phyloP scores from a whole-genome alignment of 2,329 filamentous ascomycete species.

The Clathrospora elynae region DNA sequence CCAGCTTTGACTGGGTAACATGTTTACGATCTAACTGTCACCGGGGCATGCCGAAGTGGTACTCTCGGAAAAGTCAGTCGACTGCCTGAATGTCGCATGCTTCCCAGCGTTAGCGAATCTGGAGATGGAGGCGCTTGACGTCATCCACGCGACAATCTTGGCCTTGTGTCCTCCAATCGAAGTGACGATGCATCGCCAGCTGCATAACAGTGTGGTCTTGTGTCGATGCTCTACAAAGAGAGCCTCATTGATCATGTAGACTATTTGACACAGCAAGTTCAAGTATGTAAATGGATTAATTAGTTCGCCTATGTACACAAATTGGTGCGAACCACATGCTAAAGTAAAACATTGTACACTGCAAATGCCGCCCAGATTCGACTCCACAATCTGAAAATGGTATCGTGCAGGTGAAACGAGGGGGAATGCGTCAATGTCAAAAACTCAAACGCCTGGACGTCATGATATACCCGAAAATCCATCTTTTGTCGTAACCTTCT shows the following conservation, averaged over 20 bases:
- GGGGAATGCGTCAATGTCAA: conserved; percentile 24
- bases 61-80: background rate
- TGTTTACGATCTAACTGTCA: conserved; percentile 12
- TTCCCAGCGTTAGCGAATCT: conserved; percentile 9
- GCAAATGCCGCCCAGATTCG: conserved; percentile 40
- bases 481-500: conserved; percentile 9
- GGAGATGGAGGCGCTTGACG: conserved; percentile 11
- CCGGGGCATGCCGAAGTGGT: conserved; percentile 18
- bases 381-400: conserved; percentile 43
- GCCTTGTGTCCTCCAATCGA: conserved; percentile 6
- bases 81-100: conserved; percentile 2
- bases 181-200: too few species aligned
- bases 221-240: too few species aligned
- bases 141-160: conserved; percentile 14
- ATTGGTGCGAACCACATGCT: conserved; percentile 21
- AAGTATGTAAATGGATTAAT: background rate
- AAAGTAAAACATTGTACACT: conserved; percentile 28
- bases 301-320: conserved; percentile 28
- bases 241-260: too few species aligned
- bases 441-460: conserved; percentile 18
- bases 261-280: background rate
- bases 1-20: conserved; percentile 27
- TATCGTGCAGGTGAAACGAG: conserved; percentile 46
- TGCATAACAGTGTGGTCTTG: too few species aligned
- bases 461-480: conserved; percentile 11